Evolutionary conservation across 2,329 filamentous ascomycete species (phyloP), one percentile per base, ranked within the genome.

Genomic region (Colletotrichum tamarilloi): DNA sequence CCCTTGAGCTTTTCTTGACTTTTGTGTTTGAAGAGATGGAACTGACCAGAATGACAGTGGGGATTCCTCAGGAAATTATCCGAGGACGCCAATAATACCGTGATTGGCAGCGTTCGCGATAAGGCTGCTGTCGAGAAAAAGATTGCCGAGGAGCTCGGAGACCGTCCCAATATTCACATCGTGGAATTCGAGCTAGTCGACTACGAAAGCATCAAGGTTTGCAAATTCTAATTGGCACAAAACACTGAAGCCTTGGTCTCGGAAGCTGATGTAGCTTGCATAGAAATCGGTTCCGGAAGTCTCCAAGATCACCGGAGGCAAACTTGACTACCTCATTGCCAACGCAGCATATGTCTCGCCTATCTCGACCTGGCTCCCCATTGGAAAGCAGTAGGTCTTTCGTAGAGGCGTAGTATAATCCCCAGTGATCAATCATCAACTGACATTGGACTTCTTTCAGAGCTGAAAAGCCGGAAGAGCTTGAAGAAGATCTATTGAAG

Each of bases 241-340:
- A 28, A 2, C 14, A 4, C 11, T 55, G 32, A 26, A 28, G 1
- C 14, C 22, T 6, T 7, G 22, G 1, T 8, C 11, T 42, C 14
- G 8, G 28, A 22, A 30, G 19, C 59, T 63, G 9, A 63, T 11
- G 2, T 4, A 22, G 3, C 7, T 35, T 5, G 2, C 4, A 9
- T 42, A 67, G 64, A 49, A 22, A 42, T 53, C 32, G 12, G 75
- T 68, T 30, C 73, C 69, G 3, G 74, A 78, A 24, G 78, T 76
- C 19, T 62, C 81, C 16, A 76, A 78, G n/a, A 81, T 83, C n/a
- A 82, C 81, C 0, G 80, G 80, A 4, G 82, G 82, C 14, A 77
- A 79, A 62, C 74, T 90, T 6, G 88, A 90, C 77, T 87, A 87
- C 72, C 77, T 91, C 6, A 86, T 90, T 32, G 85, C 84, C 64